Evolutionary conservation across 208 protist genomes (phyloP).

Genomic region (Acanthamoeba sp.): DNA sequence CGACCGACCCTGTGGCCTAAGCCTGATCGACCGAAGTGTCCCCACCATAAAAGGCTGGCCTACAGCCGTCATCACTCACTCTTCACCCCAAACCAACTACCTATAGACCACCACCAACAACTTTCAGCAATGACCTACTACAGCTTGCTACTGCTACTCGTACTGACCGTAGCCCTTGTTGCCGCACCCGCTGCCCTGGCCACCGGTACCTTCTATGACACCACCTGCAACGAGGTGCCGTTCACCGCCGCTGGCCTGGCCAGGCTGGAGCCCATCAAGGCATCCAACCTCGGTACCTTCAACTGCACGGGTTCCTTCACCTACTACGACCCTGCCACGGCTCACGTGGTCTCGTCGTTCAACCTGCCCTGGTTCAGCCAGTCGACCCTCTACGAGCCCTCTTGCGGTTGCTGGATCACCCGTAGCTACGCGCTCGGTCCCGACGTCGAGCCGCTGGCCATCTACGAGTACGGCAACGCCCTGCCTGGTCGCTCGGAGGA

Average conservation of each 20-base stretch:
- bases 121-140: too few relatives aligned
- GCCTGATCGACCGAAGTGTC: too few relatives aligned
- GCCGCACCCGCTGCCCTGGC: too few relatives aligned
- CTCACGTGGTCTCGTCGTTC: neutral
- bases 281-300: neutral
- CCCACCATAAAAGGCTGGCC: too few relatives aligned
- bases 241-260: neutral
- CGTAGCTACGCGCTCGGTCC: neutral
- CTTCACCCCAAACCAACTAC: too few relatives aligned
- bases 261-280: conserved; percentile 27
- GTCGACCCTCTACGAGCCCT: neutral
- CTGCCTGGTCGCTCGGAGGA: neutral
- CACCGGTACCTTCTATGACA: neutral
- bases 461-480: conserved; percentile 16
- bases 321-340: neutral
- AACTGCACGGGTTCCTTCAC: neutral
- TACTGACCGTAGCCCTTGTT: too few relatives aligned
- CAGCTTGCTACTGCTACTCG: too few relatives aligned
- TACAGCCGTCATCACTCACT: too few relatives aligned
- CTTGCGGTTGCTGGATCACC: conserved; percentile 11
- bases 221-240: neutral
- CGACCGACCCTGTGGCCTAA: too few relatives aligned
- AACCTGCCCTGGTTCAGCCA: neutral
- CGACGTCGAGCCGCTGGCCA: neutral
- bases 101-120: too few relatives aligned